Conservation (phyloP, 225 moss, liverwort and hornwort species). For the Thuidium tamariscinum region DNA sequence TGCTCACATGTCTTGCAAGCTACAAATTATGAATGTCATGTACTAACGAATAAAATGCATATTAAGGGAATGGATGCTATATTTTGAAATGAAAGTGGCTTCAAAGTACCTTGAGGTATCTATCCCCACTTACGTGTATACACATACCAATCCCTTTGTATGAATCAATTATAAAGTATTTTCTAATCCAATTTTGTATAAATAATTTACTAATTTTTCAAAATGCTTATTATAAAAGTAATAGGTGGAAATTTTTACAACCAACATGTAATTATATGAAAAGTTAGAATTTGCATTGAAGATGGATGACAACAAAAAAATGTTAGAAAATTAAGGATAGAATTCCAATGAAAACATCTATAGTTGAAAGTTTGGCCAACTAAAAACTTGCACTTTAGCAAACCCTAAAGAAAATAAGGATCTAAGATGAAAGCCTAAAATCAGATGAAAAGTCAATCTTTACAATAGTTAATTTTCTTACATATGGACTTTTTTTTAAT, state of each 20-base stretch:
- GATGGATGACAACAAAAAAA: background rate
- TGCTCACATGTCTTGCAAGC: background rate
- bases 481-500: too few relatives aligned
- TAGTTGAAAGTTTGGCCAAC: rapidly evolving
- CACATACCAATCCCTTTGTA: background rate
- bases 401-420: background rate
- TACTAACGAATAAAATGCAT: background rate
- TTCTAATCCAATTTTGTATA: background rate
- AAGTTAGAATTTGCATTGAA: rapidly evolving
- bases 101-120: background rate
- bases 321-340: rapidly evolving
- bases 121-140: background rate
- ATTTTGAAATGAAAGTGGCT: rapidly evolving
- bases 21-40: background rate
- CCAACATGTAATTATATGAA: background rate
- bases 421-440: background rate
- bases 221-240: background rate
- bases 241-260: background rate
- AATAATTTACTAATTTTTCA: background rate
- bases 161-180: background rate
- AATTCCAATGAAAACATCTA: rapidly evolving
- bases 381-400: background rate
- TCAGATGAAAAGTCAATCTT: background rate
- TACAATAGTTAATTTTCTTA: too few relatives aligned
- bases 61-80: rapidly evolving